A percentile compares a stretch with the other conserved stretches of the same genome.
Evolutionary conservation across 257 asterid genomes (phyloP).

Genomic region (Nicotiana obtusifolia): DNA sequence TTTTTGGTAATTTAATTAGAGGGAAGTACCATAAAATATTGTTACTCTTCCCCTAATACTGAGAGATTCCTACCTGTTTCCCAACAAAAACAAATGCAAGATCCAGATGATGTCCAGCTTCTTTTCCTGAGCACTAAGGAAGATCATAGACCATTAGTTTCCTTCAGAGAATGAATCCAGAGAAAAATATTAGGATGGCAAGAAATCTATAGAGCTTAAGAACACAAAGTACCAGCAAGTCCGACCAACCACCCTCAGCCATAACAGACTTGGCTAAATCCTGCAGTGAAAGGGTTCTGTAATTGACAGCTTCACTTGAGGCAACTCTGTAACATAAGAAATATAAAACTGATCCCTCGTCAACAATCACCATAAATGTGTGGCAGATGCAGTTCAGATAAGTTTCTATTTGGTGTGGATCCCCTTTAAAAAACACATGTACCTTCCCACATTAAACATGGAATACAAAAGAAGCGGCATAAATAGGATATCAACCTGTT

Average conservation of each 20-base stretch:
- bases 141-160: slow-evolving; percentile 17
- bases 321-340: slow-evolving; percentile 22
- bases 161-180: slow-evolving; percentile 1
- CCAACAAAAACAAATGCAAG: slow-evolving; percentile 82
- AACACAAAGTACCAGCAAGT: slow-evolving; percentile 47
- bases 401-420: background rate
- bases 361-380: background rate
- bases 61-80: slow-evolving; percentile 50
- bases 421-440: background rate
- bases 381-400: background rate
- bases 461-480: background rate
- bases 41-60: background rate
- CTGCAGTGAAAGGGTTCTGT: slow-evolving; percentile 61
- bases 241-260: slow-evolving; percentile 85
- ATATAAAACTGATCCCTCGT: slow-evolving; percentile 4
- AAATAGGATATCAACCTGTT: background rate
- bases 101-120: slow-evolving; percentile 45
- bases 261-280: slow-evolving; percentile 76
- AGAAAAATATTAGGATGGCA: background rate
- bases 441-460: background rate
- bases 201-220: background rate
- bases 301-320: slow-evolving; percentile 57
- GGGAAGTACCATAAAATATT: background rate
- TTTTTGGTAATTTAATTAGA: background rate
- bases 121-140: slow-evolving; percentile 64